Conservation (phyloP, 2,329 filamentous ascomycete genomes). For the Aspergillus spinulosporus region DNA sequence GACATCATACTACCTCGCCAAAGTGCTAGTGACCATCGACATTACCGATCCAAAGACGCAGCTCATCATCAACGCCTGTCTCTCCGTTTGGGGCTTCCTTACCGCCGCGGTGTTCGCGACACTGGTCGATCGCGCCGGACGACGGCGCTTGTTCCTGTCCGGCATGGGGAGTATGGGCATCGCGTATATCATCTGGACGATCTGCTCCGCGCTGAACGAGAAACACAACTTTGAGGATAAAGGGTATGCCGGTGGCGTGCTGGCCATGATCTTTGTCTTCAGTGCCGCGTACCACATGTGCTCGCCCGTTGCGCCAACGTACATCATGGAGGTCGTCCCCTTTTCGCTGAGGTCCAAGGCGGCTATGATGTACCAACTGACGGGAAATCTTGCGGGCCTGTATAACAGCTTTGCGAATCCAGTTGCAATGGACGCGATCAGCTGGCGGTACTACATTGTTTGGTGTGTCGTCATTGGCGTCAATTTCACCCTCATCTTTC, state of each 20-base stretch:
- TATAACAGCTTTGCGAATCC: constrained; percentile 19
- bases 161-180: constrained; percentile 23
- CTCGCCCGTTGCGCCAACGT: constrained; percentile 19
- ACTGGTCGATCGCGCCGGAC: constrained; percentile 50
- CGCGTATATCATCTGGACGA: constrained; percentile 13
- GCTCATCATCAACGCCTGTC: constrained; percentile 57
- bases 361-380: constrained; percentile 20
- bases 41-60: constrained; percentile 48
- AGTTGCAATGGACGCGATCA: constrained; percentile 14
- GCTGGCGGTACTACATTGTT: constrained; percentile 23
- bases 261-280: constrained; percentile 15
- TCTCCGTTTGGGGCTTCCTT: constrained; percentile 57
- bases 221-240: constrained; percentile 2
- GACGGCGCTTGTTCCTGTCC: constrained; percentile 45
- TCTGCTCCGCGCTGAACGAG: constrained; percentile 12
- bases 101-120: constrained; percentile 57
- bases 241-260: constrained; percentile 7
- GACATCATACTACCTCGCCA: constrained; percentile 57
- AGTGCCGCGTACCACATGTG: constrained; percentile 14
- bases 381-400: constrained; percentile 16
- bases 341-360: constrained; percentile 20
- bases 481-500: constrained; percentile 11
- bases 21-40: constrained; percentile 55
- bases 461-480: constrained; percentile 13
- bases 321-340: constrained; percentile 21